Base-by-base conservation (phyloP, 306 rosid species). In the Lathyrus oleraceus region DNA sequence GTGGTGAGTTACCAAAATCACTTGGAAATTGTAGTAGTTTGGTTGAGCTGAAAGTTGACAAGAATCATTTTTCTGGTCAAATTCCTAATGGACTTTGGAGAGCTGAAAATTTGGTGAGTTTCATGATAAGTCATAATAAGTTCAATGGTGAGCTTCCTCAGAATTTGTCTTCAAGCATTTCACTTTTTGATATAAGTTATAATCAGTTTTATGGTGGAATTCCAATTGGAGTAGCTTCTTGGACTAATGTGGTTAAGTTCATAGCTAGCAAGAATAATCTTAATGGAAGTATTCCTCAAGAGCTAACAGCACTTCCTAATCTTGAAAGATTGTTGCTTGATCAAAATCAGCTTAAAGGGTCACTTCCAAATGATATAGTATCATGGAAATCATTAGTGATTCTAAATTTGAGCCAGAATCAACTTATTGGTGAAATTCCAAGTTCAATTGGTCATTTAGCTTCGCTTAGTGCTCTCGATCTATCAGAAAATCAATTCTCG, bases 61-160 rank as follows among this genome's bases (percentile, higher is more conserved):
- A 49, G 0, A 91, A 91, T 56, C 57, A 38, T 27, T 65, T 88
- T 43, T 85, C 77, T 21, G 93, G 96, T 53, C 19, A 43, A 45
- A 62, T 88, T 71, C 97, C 93, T 11, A 65, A 56, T 20, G 89
- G 89, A 9, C 47, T 87, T 63, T 91, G 97, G 97, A 83, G 64
- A 8, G 39, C 39, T 14, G 5, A 10, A 12, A 85, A 77, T 58
- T 36, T 87, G 83, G 20, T 47, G 16, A 2, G 0, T 35, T 60
- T 87, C 67, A 44, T 67, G 73, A 30, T 87, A 39, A 69, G 65
- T 21, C 3, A 79, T 48, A 91, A 91, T 47, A 74, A 71, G 5
- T 76, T 91, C 54, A 82, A 72, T 0, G 96, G 93, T 1, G 75
- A 72, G 67, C 84, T 91, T 56, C 91, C 93, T 3, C 79, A 81